Conservation (phyloP, 306 rosid species). For the Pyrus bretschneideri region DNA sequence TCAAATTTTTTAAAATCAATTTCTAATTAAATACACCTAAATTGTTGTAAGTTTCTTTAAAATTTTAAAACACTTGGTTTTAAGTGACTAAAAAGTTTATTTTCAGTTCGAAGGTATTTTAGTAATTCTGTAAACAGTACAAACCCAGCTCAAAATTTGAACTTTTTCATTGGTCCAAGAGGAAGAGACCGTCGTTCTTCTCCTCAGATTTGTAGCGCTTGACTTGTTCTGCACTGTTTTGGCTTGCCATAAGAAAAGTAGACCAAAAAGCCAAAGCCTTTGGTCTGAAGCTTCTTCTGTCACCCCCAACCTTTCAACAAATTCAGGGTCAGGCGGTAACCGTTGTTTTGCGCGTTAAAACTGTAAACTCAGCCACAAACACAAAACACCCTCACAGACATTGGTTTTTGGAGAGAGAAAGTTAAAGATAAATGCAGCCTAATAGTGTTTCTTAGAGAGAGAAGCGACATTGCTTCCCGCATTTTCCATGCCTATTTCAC, state of each 20-base stretch:
- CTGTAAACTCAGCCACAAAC: slow-evolving; percentile 4
- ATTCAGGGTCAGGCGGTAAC: not conserved
- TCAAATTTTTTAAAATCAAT: too few relatives aligned
- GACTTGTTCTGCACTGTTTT: not conserved
- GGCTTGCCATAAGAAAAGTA: not conserved
- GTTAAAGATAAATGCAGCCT: not conserved
- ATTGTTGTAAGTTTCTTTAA: too few relatives aligned
- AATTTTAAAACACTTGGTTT: too few relatives aligned
- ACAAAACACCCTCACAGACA: not conserved
- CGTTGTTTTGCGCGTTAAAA: slow-evolving; percentile 52
- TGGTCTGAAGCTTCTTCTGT: slow-evolving; percentile 20
- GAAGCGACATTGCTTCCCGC: slow-evolving; percentile 55
- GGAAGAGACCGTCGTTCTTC: not conserved
- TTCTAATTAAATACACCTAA: too few relatives aligned
- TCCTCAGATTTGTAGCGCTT: not conserved
- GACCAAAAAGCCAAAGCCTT: not conserved
- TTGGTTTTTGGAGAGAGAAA: not conserved
- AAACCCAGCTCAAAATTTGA: too few relatives aligned
- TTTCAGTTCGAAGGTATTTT: too few relatives aligned
- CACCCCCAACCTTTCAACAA: not conserved
- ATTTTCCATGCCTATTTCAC: slow-evolving; percentile 44
- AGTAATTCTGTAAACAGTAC: too few relatives aligned
- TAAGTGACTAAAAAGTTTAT: too few relatives aligned
- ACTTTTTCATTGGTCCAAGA: too few relatives aligned
- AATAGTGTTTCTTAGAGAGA: not conserved